phyloP scores from a whole-genome alignment of 2,329 filamentous ascomycete genomes.

The Cadophora malorum region DNA sequence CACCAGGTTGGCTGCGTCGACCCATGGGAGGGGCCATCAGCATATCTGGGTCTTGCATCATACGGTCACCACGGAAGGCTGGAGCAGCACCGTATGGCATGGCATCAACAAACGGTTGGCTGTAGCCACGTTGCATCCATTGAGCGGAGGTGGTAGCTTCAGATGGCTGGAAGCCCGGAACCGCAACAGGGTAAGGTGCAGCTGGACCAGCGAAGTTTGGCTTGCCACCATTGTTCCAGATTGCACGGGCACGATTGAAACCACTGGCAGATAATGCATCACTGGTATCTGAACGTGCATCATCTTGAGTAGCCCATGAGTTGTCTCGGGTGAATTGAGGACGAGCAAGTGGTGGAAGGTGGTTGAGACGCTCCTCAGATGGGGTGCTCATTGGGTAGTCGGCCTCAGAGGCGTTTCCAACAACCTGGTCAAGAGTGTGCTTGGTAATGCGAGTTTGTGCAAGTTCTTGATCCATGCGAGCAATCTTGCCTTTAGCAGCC shows the following conservation, averaged over 20 bases:
- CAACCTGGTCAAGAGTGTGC: slow-evolving; percentile 61
- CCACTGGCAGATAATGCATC: slow-evolving; percentile 59
- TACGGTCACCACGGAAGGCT: slow-evolving; percentile 42
- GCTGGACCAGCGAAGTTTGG: slow-evolving; percentile 43
- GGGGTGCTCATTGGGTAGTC: slow-evolving; percentile 46
- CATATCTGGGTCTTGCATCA: slow-evolving; percentile 41
- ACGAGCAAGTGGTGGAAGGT: slow-evolving; percentile 45
- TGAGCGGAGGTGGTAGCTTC: slow-evolving; percentile 49
- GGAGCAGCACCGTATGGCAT: slow-evolving; percentile 39
- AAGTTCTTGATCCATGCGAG: slow-evolving; percentile 74
- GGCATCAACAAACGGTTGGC: slow-evolving; percentile 43
- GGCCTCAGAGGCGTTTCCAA: slow-evolving; percentile 55
- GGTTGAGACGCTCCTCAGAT: slow-evolving; percentile 38
- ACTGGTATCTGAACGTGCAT: slow-evolving; percentile 62
- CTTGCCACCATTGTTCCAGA: slow-evolving; percentile 55
- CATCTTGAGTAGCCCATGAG: slow-evolving; percentile 60
- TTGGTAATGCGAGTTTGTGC: slow-evolving; percentile 67
- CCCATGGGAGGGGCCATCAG: slow-evolving; percentile 38
- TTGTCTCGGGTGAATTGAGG: slow-evolving; percentile 50
- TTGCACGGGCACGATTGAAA: slow-evolving; percentile 60
- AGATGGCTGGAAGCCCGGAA: slow-evolving; percentile 39
- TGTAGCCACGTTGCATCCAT: slow-evolving; percentile 53
- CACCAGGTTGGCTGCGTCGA: slow-evolving; percentile 39
- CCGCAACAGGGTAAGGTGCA: slow-evolving; percentile 45
- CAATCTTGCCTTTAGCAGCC: slow-evolving; percentile 72